Base-by-base conservation (phyloP, 2,329 filamentous ascomycete species). In the Apiospora rasikravindrae region DNA sequence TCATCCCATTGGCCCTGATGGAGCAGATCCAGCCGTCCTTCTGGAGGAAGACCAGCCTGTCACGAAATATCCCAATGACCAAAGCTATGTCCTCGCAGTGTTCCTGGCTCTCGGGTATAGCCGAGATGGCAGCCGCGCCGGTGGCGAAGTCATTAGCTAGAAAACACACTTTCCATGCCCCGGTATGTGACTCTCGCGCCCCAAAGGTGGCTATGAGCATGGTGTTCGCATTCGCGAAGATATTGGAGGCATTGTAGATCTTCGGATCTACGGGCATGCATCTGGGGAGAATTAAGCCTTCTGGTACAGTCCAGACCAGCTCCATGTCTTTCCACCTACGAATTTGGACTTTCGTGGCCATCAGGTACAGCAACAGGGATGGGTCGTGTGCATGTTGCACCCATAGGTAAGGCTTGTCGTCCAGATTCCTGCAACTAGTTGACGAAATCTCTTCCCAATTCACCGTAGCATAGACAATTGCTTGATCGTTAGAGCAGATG, bases 1-100 rank as follows among this genome's bases (percentile, higher is more conserved):
- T 26, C 24, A 72, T 45, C 16, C 68, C 71, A 19, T 33, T 49
- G n/a, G 53, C 49, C 44, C 64, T 64, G 13, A 70, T 37, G 2
- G 71, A 72, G n/a, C 67, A 72, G 4, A 72, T 24, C 68, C 71
- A 72, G 1, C 71, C 71, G 13, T 72, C 71, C 2, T 29, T 70
- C n/a, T 72, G 67, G 16, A 72, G 71, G 44, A 72, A 72, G 5
- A 72, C 47, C 1, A 70, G 6, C 2, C 71, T 13, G 33, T 72
- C 71, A 5, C 53, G 45, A 33, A 19, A 57, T 14, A 33, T 57
- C 1, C 51, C 51, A 3, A 57, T 29, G 4, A 8, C 4, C 26
- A 57, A 19, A 6, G 26, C 5, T 2, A 53, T 29, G 0, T 11
- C 2, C 1, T 57, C 51, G 24, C 26, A 29, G 51, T 29, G 26